Evolutionary conservation across 495 filamentous ascomycete species (phyloP).

Genomic region (Friedmanniomyces endolithicus): DNA sequence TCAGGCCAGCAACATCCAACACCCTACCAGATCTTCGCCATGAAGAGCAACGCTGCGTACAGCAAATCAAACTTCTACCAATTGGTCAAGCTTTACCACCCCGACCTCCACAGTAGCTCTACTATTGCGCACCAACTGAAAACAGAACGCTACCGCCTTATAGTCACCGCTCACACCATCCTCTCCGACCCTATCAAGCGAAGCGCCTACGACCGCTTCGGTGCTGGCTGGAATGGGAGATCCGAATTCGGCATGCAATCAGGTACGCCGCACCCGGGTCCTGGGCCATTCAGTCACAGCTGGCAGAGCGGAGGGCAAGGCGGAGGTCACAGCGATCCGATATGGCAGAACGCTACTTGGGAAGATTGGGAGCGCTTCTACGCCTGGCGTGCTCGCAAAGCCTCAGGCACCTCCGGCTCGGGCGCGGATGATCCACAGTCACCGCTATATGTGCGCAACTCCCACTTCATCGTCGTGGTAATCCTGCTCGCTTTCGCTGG

Average conservation of each 20-base stretch:
- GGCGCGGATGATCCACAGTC: conserved; percentile 27
- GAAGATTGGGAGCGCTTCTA: conserved; percentile 96
- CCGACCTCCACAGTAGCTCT: conserved; percentile 47
- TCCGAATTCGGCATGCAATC: conserved; percentile 29
- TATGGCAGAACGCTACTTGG: conserved; percentile 84
- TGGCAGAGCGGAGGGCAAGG: conserved; percentile 6
- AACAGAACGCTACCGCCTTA: conserved; percentile 74
- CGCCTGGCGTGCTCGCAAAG: conserved; percentile 12
- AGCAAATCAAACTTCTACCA: conserved; percentile 74
- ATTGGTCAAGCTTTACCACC: conserved; percentile 91
- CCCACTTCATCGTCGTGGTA: conserved; percentile 58
- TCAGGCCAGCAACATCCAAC: conserved; percentile 41
- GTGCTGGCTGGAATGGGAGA: conserved; percentile 60
- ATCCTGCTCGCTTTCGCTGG: conserved; percentile 54
- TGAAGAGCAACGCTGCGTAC: conserved; percentile 52
- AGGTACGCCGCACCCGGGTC: conserved; percentile 21
- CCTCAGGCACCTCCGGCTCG: neutral
- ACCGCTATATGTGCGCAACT: conserved; percentile 62
- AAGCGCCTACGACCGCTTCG: conserved; percentile 67
- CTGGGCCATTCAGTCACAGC: conserved; percentile 17
- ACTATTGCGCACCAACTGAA: conserved; percentile 34
- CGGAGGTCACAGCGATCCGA: conserved; percentile 30
- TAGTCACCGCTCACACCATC: conserved; percentile 77
- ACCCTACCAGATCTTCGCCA: conserved; percentile 79
- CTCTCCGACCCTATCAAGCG: conserved; percentile 73